Evolutionary conservation across 2,329 filamentous ascomycete genomes (phyloP), one percentile per base, ranked within the genome.

Genomic region (Nothophaeocryptopus gaeumannii): DNA sequence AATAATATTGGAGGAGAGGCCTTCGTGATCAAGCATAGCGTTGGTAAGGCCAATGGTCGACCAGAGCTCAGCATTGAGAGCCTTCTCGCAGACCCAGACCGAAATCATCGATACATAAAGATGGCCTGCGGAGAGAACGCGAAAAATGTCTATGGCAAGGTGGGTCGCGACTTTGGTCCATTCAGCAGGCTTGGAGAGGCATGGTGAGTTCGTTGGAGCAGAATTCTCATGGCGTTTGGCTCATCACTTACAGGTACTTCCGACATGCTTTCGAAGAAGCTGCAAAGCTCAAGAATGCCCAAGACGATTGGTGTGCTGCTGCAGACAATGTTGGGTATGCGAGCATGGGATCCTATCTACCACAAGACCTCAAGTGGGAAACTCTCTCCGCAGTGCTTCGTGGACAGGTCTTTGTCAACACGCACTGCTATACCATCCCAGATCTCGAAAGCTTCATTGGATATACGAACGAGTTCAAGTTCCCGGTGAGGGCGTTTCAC

Each of bases 121-220:
- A 88, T 88, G 84, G 85, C 85, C 0, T 88, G 54, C 34, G 84
- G 84, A 32, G 84, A 88, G 68, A 88, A 88, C 59, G 72, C 84
- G 1, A 86, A 86, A 70, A 70, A 75, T 1, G 70, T 81, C 0
- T 84, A 86, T 52, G 82, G 82, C 8, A 73, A 72, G 39, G 61
- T 70, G 4, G 81, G 80, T 16, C 43, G 63, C n/a, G 73, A 76
- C 44, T 71, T 72, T 39, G 78, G 79, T 0, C 82, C 82, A 0
- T 74, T 74, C 47, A 85, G 80, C 53, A 74, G 85, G 1, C 71
- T 88, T 61, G 85, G 85, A 8, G 83, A 88, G 68, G 84, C 83
- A 40, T 88, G 81, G 76, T 43, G 15, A 31, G 11, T 41, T 11
- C 12, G 13, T 31, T 7, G 8, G 9, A 8, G 5, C 14, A 13